Percentiles rank a stretch among this genome's conserved stretches.
These are phyloP conservation scores for Fusarium oligoseptatum DNA, from an alignment of 2,329 filamentous ascomycete species.

Conservation along the genomic window DNA sequence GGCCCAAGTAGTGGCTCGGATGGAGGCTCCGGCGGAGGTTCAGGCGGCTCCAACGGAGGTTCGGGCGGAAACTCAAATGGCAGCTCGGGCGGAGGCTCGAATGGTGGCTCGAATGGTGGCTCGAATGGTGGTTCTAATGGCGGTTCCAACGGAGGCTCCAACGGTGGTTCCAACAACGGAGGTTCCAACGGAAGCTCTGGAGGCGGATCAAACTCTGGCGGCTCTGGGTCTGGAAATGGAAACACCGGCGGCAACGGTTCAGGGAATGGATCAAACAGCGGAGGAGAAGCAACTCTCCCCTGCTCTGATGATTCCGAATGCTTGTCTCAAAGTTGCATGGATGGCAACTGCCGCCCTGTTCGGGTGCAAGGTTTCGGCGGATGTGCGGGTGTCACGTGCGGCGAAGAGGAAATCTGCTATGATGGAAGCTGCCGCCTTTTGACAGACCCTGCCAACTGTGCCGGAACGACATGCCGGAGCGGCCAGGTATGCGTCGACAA, in stretches of 20 bases:
- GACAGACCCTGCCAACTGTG: not conserved
- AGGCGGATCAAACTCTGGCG: not conserved
- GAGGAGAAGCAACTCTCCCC: not conserved
- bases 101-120: not conserved
- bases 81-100: not conserved
- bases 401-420: not conserved
- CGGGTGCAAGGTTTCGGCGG: not conserved
- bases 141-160: not conserved
- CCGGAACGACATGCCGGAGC: not conserved
- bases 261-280: not conserved
- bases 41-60: not conserved
- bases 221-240: not conserved
- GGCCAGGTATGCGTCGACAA: slow-evolving; percentile 1
- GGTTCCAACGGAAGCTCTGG: not conserved
- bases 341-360: not conserved
- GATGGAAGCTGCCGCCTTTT: not conserved
- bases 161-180: not conserved
- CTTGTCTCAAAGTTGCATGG: not conserved
- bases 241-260: not conserved
- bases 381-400: not conserved
- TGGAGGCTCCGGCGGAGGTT: not conserved
- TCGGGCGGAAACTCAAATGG: not conserved
- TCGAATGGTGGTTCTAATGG: not conserved
- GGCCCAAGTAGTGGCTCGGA: not conserved
- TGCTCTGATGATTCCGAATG: not conserved